Base-by-base conservation (phyloP, 2,329 filamentous ascomycete genomes). In the Colletotrichum filicis region DNA sequence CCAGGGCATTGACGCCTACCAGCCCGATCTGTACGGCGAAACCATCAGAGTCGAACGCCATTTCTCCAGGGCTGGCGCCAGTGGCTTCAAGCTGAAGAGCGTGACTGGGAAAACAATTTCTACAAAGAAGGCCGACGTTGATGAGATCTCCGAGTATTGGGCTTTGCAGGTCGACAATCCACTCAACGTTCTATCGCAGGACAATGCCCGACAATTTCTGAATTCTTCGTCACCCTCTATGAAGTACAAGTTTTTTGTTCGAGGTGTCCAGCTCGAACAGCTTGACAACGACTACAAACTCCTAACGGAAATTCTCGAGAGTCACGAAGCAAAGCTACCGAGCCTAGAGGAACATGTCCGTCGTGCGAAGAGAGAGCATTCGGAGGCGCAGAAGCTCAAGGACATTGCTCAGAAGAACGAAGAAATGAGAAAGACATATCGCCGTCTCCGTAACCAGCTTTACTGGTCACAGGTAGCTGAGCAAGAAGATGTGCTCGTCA, bases 161-260 rank as follows among this genome's bases (percentile, higher is more conserved):
- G 94, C 93, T 55, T 86, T 99, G 55, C 96, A 98, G 81, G 95
- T 99, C 70, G 96, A 98, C 79, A 99, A 99, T 77, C 97, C 97
- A 0, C 92, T 99, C 85, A 98, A 97, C 73, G 94, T 98, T 7
- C 87, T 99, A 22, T 98, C 95, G 0, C 97, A 99, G 82, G 97
- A 99, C 80, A 95, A 95, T 82, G 97, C 97, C 12, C 92, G 97
- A 12, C 94, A 97, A 71, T 99, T 99, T 78, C 88, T 99, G 56
- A 97, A 96, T 79, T 90, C 92, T 46, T 96, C 97, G 14, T 93
- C 91, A 2, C 90, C 95, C 0, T 85, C 90, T 4, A 92, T 96
- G 73, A 99, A 99, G 81, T 99, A 98, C 87, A 97, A 94, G 76
- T 98, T 98, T 79, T 99, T 99, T 79, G 90, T 98, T 73, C 95